Base-by-base conservation (phyloP, 192 early-diverging fungal species). In the Spinellus fusiger region DNA sequence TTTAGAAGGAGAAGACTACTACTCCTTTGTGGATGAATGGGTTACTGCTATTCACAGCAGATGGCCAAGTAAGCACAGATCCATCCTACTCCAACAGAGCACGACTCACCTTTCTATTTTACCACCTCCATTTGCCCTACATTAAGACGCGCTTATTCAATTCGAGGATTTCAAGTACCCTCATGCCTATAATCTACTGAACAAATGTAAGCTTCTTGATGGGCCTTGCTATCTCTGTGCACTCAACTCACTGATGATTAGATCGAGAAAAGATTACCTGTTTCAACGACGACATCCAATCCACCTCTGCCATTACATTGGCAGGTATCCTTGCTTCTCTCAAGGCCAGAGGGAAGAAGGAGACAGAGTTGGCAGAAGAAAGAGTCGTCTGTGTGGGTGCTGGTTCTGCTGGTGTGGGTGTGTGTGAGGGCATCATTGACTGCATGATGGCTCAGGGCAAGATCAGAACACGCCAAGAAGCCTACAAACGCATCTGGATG, bases 61-160 rank as follows among this genome's bases (percentile, higher is more conserved):
- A 72, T 80, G 76, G 73, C 78, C 78, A 54, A 75, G 77, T 79
- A 75, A 68, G 77, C n/a, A n/a, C n/a, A n/a, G n/a, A n/a, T n/a
- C n/a, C n/a, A n/a, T n/a, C n/a, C n/a, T n/a, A n/a, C n/a, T n/a
- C n/a, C n/a, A n/a, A n/a, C n/a, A n/a, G n/a, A n/a, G n/a, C n/a
- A n/a, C n/a, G n/a, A 27, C 31, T 34, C 16, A 34, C 54, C 53
- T 37, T 35, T 48, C 54, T 54, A 3, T 34, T 33, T 35, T n/a
- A n/a, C n/a, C n/a, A n/a, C n/a, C n/a, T n/a, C n/a, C n/a, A n/a
- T n/a, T n/a, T n/a, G n/a, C n/a, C n/a, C n/a, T n/a, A n/a, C n/a
- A n/a, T n/a, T n/a, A n/a, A 71, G 69, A 72, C 65, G 70, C 64
- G 46, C 47, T 72, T 22, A 72, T 72, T 54, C 70, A 72, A 56